Base-by-base conservation (phyloP, 352 stramenopile species). In the Phytophthora lateralis region DNA sequence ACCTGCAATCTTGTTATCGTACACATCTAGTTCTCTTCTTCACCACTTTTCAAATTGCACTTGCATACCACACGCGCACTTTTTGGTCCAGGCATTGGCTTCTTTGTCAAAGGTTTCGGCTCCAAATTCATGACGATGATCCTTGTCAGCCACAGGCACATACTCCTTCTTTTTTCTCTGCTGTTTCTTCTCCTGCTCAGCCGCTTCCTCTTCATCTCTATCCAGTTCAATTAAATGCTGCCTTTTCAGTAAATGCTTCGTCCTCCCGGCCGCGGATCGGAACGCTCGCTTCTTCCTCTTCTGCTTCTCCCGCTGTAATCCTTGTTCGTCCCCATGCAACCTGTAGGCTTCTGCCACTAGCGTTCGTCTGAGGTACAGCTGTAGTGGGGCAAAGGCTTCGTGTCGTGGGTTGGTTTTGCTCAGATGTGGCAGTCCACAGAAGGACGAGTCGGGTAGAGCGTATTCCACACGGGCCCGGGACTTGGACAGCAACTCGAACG, bases 41-140 rank as follows among this genome's bases (percentile, higher is more conserved):
- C 66, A 90, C 78, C 75, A 89, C 54, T 89, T 89, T 61, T 88
- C 77, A 68, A 90, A 83, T n/a, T 88, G 62, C 20, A 90, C 81
- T 43, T 73, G 69, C 68, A 90, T 80, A 15, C 78, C 81, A 44
- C 81, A 91, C 4, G 18, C 55, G 41, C 82, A 91, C 14, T 70
- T 59, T 63, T 89, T 89, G 9, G 70, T 60, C 79, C 79, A 91
- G 12, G 49, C 73, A 5, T 78, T 65, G 4, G 53, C 37, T 8
- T 71, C 38, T 44, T 71, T 34, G 39, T 90, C 69, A 34, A 69
- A 86, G 12, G 24, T 38, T 17, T 91, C 81, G 0, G 32, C 49
- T 1, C 34, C 46, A 44, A 85, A 91, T n/a, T 71, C 53, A 68
- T 91, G 81, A 11, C 73, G 76, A 74, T 91, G 81, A 47, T 89